Evolutionary conservation across 139 green algal species (phyloP), one percentile per base, ranked within the genome.

Genomic region (Micromonas commoda): DNA sequence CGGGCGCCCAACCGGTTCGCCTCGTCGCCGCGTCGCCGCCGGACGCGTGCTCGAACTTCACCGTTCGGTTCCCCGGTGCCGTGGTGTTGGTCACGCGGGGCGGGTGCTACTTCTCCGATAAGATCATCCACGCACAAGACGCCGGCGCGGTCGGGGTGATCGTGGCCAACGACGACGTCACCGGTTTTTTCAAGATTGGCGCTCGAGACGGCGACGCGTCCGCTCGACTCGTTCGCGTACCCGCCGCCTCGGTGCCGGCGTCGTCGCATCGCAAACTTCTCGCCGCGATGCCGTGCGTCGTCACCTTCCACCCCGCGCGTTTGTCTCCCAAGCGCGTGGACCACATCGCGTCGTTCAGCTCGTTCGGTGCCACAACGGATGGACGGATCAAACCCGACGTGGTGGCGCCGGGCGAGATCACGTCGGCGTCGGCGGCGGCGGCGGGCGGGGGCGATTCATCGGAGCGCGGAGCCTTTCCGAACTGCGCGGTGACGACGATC

Each of bases 111-210:
- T 77, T 76, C 39, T 33, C 33, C 34, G 61, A 64, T 35, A 81
- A 81, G 76, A 23, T 81, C 5, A 9, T 24, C 33, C 21, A 85
- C 16, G 91, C 85, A 9, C 74, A 85, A 54, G 79, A 69, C 3
- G 91, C 88, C 5, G 91, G 89, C 13, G 92, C 89, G 0, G 76
- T 38, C 3, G 92, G 77, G 0, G 82, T 89, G 0, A 73, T 97
- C 0, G 61, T 97, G 0, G 88, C 83, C 67, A 92, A 97, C 78
- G 79, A 93, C 51, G 63, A 71, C 77, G 82, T 67, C 19, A 52
- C n/a, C 52, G 77, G 77, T 2, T 82, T 66, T 68, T 74, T 82
- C 38, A 67, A 77, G 67, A 77, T 82, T 45, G 69, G 45, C 77
- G 60, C 66, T 9, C 63, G 63, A 70, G 28, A 70, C 29, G 28